Conservation (phyloP, 805 yeast species). For the Schizosaccharomyces lindneri region DNA sequence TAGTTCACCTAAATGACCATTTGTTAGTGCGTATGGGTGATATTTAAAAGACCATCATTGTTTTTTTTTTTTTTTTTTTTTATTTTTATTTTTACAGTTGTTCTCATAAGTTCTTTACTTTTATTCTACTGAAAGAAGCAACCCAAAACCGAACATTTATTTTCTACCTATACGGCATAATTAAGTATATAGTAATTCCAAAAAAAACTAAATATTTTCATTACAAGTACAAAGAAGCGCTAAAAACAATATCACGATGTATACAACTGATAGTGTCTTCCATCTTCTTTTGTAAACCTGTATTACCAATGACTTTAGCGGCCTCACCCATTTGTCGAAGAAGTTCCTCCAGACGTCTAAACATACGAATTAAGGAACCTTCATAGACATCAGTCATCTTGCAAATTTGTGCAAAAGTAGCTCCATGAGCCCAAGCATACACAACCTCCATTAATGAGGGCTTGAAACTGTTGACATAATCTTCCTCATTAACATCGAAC, state of each 20-base stretch:
- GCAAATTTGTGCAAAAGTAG: slow-evolving; percentile 85
- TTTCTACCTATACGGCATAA: not conserved
- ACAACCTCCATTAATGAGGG: slow-evolving; percentile 94
- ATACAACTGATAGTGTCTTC: not conserved
- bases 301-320: slow-evolving; percentile 79
- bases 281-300: not conserved
- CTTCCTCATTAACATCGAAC: slow-evolving; percentile 72
- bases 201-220: not conserved
- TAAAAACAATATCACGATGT: slow-evolving; percentile 1
- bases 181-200: not conserved
- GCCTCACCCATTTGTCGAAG: slow-evolving; percentile 74
- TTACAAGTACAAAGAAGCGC: not conserved
- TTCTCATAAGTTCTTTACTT: too few relatives aligned
- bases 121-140: too few relatives aligned
- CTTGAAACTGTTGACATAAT: slow-evolving; percentile 74
- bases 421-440: slow-evolving; percentile 89
- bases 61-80: too few relatives aligned
- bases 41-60: too few relatives aligned
- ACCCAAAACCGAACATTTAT: too few relatives aligned
- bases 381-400: slow-evolving; percentile 98
- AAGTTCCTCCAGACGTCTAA: slow-evolving; percentile 81
- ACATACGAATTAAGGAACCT: slow-evolving; percentile 84
- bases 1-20: too few relatives aligned
- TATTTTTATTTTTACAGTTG: too few relatives aligned
- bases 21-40: too few relatives aligned